Evolutionary conservation across 2,329 filamentous ascomycete genomes (phyloP), one percentile per base, ranked within the genome.

Genomic region (Sporothrix mexicana): DNA sequence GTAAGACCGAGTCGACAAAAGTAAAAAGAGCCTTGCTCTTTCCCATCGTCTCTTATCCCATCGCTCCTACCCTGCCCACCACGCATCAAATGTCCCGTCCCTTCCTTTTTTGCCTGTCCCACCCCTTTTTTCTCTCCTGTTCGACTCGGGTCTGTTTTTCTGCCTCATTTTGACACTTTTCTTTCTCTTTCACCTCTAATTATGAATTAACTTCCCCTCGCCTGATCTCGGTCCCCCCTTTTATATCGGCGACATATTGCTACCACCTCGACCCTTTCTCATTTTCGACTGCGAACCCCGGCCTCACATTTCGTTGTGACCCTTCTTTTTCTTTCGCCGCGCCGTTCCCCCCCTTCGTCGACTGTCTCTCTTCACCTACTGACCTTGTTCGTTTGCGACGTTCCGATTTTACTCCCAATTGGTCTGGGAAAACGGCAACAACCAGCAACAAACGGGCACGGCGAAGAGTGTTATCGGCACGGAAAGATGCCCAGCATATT

Each of bases 401-500:
- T 25, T 30, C 15, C 47, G 47, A 51, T 15, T 9, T 36, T 36
- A 49, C 47, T 15, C 41, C n/a, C 25, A 64, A 55, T 36, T 55
- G 57, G 43, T 36, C 41, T 5, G 5, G 43, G 43, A 20, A 4
- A 72, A 45, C 17, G 43, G 20, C 15, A 72, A 45, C 17, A 13
- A 47, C 23, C 23, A 67, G 12, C 64, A 20, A 47, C 41, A 47
- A 62, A 62, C 59, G 43, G 45, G 66, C 25, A 41, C 47, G 17
- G 47, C 68, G 30, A 72, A 41, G n/a, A 30, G 49, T 13, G 69
- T 25, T 23, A 55, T 25, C 23, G 30, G 51, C 61, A 47, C 69
- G 68, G 57, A 62, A 69, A 67, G 78, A 90, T 90, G 88, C 84
- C 87, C 74, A 84, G 87, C 77, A 81, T 90, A 76, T 89, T 90